These are phyloP conservation scores for Xylariaceae sp. DNA, from an alignment of 2,329 filamentous ascomycete species.

Conservation along the genomic window DNA sequence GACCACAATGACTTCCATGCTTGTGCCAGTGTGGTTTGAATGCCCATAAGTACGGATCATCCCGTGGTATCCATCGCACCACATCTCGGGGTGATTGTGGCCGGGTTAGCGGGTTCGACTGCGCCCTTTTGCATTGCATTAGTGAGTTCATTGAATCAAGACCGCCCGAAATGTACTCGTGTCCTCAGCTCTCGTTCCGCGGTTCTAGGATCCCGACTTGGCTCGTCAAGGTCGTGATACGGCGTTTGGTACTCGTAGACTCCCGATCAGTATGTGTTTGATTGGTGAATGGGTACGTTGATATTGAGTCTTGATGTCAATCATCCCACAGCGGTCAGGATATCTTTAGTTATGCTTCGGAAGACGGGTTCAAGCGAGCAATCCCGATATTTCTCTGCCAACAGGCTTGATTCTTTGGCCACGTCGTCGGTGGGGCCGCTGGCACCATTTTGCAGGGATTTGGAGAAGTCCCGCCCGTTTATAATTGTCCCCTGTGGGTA, in stretches of 20 bases:
- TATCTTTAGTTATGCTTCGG: constrained; percentile 53
- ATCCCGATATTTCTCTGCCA: constrained; percentile 67
- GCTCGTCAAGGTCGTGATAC: constrained; percentile 6
- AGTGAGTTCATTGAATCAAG: neutral
- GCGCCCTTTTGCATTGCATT: constrained; percentile 12
- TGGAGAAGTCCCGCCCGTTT: constrained; percentile 50
- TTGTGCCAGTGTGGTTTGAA: neutral
- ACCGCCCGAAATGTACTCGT: constrained; percentile 7
- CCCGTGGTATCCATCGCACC: neutral
- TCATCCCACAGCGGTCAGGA: constrained; percentile 38
- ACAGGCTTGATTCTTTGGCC: constrained; percentile 37
- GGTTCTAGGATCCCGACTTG: constrained; percentile 1
- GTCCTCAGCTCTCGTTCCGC: constrained; percentile 18
- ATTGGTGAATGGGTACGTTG: constrained; percentile 25
- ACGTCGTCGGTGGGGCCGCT: constrained; percentile 24
- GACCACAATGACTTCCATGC: neutral
- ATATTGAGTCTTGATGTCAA: constrained; percentile 2
- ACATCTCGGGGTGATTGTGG: neutral
- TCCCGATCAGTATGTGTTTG: constrained; percentile 12
- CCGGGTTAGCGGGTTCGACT: neutral
- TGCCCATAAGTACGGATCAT: neutral
- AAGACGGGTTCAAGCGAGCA: constrained; percentile 70
- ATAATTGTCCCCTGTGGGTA: constrained; percentile 66
- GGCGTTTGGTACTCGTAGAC: constrained; percentile 11
- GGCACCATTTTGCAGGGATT: constrained; percentile 28